These are phyloP conservation scores for Coemansia sp. DNA, from an alignment of 371 early-diverging fungal species.

Conservation along the genomic window DNA sequence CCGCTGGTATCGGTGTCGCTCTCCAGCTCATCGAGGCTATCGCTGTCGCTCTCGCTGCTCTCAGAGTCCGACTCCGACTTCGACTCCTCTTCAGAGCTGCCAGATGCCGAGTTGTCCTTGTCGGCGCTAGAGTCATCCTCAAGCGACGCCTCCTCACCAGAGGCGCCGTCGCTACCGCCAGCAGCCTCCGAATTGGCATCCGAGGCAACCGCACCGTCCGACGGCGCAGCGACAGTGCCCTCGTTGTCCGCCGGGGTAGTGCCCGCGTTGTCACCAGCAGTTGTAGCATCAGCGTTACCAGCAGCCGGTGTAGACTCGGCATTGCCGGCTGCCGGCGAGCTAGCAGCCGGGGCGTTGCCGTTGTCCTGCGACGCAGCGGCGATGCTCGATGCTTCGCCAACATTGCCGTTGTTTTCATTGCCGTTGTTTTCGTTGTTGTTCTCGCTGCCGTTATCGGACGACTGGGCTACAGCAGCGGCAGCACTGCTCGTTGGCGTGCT, in stretches of 20 bases:
- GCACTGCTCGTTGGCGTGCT: neutral
- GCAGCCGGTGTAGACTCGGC: neutral
- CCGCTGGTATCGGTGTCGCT: constrained; percentile 1
- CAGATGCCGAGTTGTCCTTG: neutral
- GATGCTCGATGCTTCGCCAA: neutral
- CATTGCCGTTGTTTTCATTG: neutral
- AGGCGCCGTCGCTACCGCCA: neutral
- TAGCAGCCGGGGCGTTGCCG: neutral
- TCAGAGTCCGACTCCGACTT: constrained; percentile 2
- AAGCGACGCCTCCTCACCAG: neutral
- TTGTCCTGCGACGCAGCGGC: neutral
- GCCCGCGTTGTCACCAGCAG: neutral
- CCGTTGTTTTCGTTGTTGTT: neutral
- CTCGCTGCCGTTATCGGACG: too few species aligned
- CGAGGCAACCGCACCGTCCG: neutral
- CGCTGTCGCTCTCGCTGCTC: neutral
- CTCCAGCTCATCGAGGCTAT: too few species aligned
- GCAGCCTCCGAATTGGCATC: neutral
- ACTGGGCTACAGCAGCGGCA: too few species aligned
- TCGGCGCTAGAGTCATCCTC: neutral
- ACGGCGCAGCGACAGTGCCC: neutral
- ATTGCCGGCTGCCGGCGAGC: neutral
- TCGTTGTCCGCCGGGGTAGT: neutral
- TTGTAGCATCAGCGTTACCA: neutral
- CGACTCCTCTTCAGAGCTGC: constrained; percentile 2